These are phyloP conservation scores for Pleurostoma richardsiae DNA, from an alignment of 2,329 filamentous ascomycete species.

Conservation along the genomic window DNA sequence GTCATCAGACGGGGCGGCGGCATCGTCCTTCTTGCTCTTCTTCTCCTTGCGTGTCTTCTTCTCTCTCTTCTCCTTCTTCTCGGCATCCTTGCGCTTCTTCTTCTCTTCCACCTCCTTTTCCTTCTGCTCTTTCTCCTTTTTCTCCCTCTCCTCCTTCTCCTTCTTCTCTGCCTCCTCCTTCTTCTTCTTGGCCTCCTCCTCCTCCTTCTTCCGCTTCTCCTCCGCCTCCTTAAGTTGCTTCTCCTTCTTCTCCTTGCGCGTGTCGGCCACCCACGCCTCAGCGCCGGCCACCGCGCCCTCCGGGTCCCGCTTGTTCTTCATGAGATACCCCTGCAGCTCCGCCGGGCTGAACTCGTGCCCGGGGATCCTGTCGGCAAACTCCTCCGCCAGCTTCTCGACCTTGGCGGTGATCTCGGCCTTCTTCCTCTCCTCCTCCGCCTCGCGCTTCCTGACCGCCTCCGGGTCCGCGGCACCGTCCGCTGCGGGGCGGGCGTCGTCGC, in stretches of 20 bases:
- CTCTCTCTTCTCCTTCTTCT: constrained; percentile 20
- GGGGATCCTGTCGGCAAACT: constrained; percentile 48
- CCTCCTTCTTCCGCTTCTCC: constrained; percentile 30
- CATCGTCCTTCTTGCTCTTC: constrained; percentile 8
- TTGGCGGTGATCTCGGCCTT: constrained; percentile 28
- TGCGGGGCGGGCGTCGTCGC: constrained; percentile 32
- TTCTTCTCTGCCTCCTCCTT: constrained; percentile 24
- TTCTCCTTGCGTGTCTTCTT: constrained; percentile 13
- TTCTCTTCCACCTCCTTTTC: constrained; percentile 14
- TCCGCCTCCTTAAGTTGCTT: constrained; percentile 36
- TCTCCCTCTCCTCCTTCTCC: constrained; percentile 20
- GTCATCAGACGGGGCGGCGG: constrained; percentile 2
- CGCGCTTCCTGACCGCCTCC: constrained; percentile 19
- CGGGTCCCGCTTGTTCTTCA: constrained; percentile 50
- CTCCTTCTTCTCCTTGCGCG: constrained; percentile 42
- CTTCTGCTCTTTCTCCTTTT: constrained; percentile 17
- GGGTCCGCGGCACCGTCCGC: constrained; percentile 16
- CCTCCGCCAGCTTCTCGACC: constrained; percentile 38
- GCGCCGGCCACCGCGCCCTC: constrained; percentile 39
- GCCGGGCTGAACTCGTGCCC: constrained; percentile 53
- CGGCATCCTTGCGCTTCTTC: constrained; percentile 13
- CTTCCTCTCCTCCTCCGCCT: constrained; percentile 21
- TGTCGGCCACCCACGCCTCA: constrained; percentile 44
- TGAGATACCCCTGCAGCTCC: constrained; percentile 54
- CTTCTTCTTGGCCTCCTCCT: constrained; percentile 26